phyloP scores from a whole-genome alignment of 371 early-diverging fungal species.

The Haplosporangium sp. region DNA sequence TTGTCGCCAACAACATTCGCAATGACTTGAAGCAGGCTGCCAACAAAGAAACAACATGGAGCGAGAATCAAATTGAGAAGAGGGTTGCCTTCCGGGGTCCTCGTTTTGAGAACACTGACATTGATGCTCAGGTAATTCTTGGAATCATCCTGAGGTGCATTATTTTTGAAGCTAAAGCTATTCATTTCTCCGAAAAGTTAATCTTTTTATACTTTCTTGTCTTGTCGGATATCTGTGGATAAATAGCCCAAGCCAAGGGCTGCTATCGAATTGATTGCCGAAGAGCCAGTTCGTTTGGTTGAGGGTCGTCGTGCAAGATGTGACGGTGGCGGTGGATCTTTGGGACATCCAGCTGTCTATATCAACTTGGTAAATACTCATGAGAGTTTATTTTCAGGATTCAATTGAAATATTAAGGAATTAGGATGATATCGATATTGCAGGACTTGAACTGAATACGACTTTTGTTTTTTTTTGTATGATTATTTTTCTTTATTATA shows the following conservation, averaged over 20 bases:
- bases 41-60: conserved; percentile 85
- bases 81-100: conserved; percentile 81
- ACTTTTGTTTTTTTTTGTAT: neutral
- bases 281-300: conserved; percentile 86
- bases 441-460: neutral
- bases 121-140: conserved; percentile 77
- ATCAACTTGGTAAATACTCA: conserved; percentile 83
- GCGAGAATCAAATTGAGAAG: conserved; percentile 78
- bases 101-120: conserved; percentile 91
- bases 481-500: conserved; percentile 17
- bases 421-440: neutral
- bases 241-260: conserved; percentile 89
- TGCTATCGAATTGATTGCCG: conserved; percentile 92
- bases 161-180: neutral
- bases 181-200: conserved; percentile 1
- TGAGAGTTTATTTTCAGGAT: neutral
- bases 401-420: neutral
- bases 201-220: neutral
- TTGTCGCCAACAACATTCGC: conserved; percentile 34
- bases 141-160: neutral
- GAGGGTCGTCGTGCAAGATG: conserved; percentile 83
- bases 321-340: conserved; percentile 93
- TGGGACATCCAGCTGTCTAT: conserved; percentile 95
- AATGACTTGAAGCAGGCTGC: conserved; percentile 70
- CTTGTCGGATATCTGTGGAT: neutral